Base-by-base conservation (phyloP, 2,329 filamentous ascomycete genomes). In the Emergomyces pasteurianus region DNA sequence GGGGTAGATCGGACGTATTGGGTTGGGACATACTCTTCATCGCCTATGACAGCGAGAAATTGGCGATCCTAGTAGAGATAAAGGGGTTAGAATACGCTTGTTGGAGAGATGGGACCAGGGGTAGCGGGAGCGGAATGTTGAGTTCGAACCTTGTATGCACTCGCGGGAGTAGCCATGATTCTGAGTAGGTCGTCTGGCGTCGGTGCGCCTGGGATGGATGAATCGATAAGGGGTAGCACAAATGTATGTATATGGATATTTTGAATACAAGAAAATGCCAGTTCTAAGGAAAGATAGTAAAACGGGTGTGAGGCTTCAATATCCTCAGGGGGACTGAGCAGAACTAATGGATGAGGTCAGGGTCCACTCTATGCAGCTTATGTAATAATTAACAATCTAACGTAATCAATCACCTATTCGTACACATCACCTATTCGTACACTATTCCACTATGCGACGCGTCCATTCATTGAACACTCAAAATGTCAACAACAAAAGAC, bases 21-120 rank as follows among this genome's bases (percentile, higher is more conserved):
- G 34, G 40, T 12, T 31, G 53, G 46, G 28, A 60, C 63, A 67
- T 70, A 76, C 75, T 76, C 94, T 85, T 99, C 94, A 75, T 99
- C 94, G 58, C 94, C 94, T 72, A 99, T 99, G 56, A 99, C 92
- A 65, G 94, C 94, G 62, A 99, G 85, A 73, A 99, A 96, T 78
- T 99, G 88, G 70, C 94, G 85, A 77, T 97, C 91, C 78, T 91
- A 62, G 57, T 55, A 34, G 18, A 34, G 49, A 40, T 46, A 65
- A 14, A 21, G 46, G 38, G 16, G 49, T 59, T 59, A 54, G 56
- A 60, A 38, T 38, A 31, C 38, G 53, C 38, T 46, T n/a, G 7
- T 54, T 36, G n/a, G 40, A 38, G 14, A 38, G 16, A 49, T 58
- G 14, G n/a, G 4, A 38, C 26, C 3, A 31, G 21, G 18, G 42